Evolutionary conservation across 2,329 filamentous ascomycete species (phyloP), one percentile per base, ranked within the genome.

Genomic region (Ascocoryne sarcoides): DNA sequence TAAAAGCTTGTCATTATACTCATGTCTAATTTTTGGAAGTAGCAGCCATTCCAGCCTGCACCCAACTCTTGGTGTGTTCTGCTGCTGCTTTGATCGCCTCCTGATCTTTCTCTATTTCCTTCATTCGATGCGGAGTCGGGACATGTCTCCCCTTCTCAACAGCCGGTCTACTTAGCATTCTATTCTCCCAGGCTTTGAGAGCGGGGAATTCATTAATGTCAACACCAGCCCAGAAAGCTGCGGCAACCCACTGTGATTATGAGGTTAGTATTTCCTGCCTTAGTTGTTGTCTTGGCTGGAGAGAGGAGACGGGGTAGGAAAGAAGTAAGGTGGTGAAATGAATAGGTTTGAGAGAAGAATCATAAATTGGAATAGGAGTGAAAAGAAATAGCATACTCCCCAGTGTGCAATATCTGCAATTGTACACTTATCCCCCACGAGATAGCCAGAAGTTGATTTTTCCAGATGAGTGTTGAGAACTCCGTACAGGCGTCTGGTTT

Each of bases 341-440:
- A 10, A 21, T 4, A 15, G 10, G 16, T 37, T 29, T 18, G 23
- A 26, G n/a, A n/a, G n/a, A n/a, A n/a, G n/a, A n/a, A n/a, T n/a
- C n/a, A n/a, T n/a, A n/a, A n/a, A n/a, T n/a, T n/a, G n/a, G n/a
- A n/a, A n/a, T n/a, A n/a, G n/a, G n/a, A n/a, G n/a, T n/a, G n/a
- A n/a, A n/a, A n/a, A n/a, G n/a, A n/a, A n/a, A n/a, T n/a, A n/a
- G 12, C 31, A 15, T 33, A 33, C 31, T 3, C 84, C 84, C 74
- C 82, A 88, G 60, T 76, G 76, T 31, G 84, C 70, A 45, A 95
- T 84, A 60, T 95, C 88, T 2, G 85, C 86, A 50, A 84, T 77
- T 32, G 82, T 86, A 46, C 73, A 67, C 47, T 75, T 75, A 59
- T 84, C 75, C 26, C 83, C 84, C 32, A 82, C 78, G 10, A 82